A percentile compares a stretch with the other conserved stretches of the same genome.
phyloP scores from a whole-genome alignment of 768 basidiomycete genomes.

The Podaxis mareebaensis region DNA sequence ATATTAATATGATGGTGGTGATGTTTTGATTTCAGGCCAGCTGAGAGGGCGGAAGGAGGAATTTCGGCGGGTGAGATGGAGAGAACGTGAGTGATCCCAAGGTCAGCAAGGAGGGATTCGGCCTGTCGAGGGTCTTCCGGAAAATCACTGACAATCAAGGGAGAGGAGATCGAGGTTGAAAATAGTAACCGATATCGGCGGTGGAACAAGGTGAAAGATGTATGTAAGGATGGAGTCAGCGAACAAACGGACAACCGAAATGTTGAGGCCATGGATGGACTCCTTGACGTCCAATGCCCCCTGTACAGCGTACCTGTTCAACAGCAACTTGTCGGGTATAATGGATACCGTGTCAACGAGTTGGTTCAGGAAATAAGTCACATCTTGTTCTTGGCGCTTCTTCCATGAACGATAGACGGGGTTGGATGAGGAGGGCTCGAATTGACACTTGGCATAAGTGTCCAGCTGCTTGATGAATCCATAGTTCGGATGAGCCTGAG shows the following conservation, averaged over 20 bases:
- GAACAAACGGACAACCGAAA: not conserved
- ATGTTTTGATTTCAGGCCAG: slow-evolving; percentile 27
- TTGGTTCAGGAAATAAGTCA: slow-evolving; percentile 51
- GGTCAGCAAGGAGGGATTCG: slow-evolving; percentile 48
- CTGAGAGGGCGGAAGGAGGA: slow-evolving; percentile 29
- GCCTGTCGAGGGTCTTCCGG: slow-evolving; percentile 53
- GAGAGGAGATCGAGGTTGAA: not conserved
- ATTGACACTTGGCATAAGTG: slow-evolving; percentile 51
- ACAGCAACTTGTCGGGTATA: slow-evolving; percentile 47
- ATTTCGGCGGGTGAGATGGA: slow-evolving; percentile 55
- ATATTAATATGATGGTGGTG: slow-evolving; percentile 44
- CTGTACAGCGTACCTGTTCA: slow-evolving; percentile 44
- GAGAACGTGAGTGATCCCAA: slow-evolving; percentile 54
- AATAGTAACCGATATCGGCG: not conserved
- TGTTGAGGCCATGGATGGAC: not conserved
- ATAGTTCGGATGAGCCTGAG: slow-evolving; percentile 46
- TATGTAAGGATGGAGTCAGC: not conserved
- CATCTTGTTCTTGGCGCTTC: slow-evolving; percentile 51
- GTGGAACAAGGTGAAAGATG: not conserved
- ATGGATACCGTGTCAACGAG: slow-evolving; percentile 54
- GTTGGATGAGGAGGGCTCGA: slow-evolving; percentile 41
- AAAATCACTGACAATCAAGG: slow-evolving; percentile 44
- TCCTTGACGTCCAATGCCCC: not conserved
- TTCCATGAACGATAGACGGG: slow-evolving; percentile 59
- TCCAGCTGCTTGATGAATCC: slow-evolving; percentile 63